These are phyloP conservation scores for Rubia balearica DNA, from an alignment of 305 asterid genomes.

Conservation along the genomic window DNA sequence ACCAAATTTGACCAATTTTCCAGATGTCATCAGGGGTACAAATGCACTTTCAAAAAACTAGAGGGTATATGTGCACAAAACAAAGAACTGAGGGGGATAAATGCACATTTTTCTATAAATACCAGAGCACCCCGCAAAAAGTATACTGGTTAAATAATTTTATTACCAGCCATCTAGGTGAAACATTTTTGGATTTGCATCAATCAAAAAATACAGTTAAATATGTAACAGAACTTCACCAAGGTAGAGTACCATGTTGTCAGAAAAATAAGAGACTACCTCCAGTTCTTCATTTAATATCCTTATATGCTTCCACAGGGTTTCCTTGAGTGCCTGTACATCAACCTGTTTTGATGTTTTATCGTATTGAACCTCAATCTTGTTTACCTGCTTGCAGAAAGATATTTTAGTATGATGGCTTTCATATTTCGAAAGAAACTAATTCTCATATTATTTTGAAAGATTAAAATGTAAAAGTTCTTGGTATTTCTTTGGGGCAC, in stretches of 20 bases:
- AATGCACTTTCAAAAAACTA: too few relatives aligned
- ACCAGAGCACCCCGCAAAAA: not conserved
- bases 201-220: not conserved
- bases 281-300: conserved; percentile 29
- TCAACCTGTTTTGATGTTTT: conserved; percentile 88
- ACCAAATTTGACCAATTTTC: too few relatives aligned
- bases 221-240: not conserved
- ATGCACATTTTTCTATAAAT: too few relatives aligned
- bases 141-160: not conserved
- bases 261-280: conserved; percentile 29
- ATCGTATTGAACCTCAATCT: conserved; percentile 81
- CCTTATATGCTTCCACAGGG: conserved; percentile 73
- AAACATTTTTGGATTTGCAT: not conserved
- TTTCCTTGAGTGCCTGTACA: conserved; percentile 84
- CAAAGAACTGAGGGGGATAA: too few relatives aligned
- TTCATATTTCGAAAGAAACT: not conserved
- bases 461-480: too few relatives aligned
- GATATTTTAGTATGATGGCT: not conserved
- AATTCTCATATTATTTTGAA: too few relatives aligned
- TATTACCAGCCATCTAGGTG: not conserved
- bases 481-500: not conserved
- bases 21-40: too few relatives aligned
- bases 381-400: conserved; percentile 50
- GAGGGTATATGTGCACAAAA: too few relatives aligned
- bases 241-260: conserved; percentile 4